Evolutionary conservation across 2,329 filamentous ascomycete genomes (phyloP), one percentile per base, ranked within the genome.

Genomic region (Xylaria sp.): DNA sequence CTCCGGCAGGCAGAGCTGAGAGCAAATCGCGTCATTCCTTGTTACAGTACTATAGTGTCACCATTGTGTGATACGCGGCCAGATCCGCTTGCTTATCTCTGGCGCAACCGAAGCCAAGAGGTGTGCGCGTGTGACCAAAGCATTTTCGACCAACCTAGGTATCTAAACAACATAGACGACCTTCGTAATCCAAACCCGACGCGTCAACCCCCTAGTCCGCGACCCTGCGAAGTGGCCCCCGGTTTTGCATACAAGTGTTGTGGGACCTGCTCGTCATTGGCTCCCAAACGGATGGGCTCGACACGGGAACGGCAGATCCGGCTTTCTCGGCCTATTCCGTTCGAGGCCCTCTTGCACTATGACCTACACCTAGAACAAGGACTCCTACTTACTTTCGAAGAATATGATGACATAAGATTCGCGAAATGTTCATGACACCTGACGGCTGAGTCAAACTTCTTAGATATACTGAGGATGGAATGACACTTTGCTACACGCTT

Each of bases 1-100:
- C 45, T 48, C 23, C 45, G 45, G 45, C 45, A 48, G 45, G 45
- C 45, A 48, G 45, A 48, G 45, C 45, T 48, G 45, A 48, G 45
- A 28, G 13, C 45, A n/a, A n/a, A 48, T 15, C 23, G 23, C 45
- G 25, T 48, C 45, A 28, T 28, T 46, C 45, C 12, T 48, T 28
- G 8, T 28, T 48, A 39, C 13, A 13, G 36, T 39, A 39, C 13
- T 39, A 39, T 15, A 28, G 20, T 46, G 12, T 25, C 13, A 28
- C 45, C 23, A n/a, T 28, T 28, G 45, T 28, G 23, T 48, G 23
- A 28, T 6, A 9, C 18, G 23, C 45, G 23, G 13, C 25, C 45
- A 25, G 23, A 18, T 48, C 45, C 45, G n/a, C 45, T 48, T 28
- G 23, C 5, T 28, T 28, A 13, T 48, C 45, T 48, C 45, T 28